Percentiles rank a stretch among this genome's conserved stretches.
Evolutionary conservation across 2,329 filamentous ascomycete species (phyloP).

Genomic region (Pestalotiopsis fici): DNA sequence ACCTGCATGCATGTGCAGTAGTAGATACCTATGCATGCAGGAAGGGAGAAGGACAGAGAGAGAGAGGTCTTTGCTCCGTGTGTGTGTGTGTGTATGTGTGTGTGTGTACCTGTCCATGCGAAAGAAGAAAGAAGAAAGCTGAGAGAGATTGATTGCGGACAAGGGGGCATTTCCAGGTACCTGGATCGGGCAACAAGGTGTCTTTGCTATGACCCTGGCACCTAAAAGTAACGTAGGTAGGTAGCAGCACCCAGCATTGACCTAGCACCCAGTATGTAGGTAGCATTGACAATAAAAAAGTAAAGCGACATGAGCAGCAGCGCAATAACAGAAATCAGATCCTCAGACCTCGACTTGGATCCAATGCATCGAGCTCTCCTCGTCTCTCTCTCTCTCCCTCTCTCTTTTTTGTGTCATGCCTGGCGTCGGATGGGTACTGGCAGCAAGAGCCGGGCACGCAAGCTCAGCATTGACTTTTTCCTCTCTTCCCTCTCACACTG

Average conservation of each 20-base stretch:
- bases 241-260: not conserved
- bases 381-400: too few relatives aligned
- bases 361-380: not conserved
- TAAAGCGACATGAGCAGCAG: not conserved
- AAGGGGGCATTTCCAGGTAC: constrained; percentile 3
- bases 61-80: too few relatives aligned
- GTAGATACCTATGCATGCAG: not conserved
- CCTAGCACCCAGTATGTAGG: too few relatives aligned
- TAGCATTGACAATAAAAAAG: not conserved
- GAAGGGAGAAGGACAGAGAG: not conserved
- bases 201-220: not conserved
- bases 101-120: not conserved
- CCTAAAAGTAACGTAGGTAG: not conserved
- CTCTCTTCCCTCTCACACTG: too few relatives aligned
- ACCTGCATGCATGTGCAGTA: not conserved
- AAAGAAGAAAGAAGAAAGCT: not conserved
- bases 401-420: too few relatives aligned
- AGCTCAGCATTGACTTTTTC: not conserved
- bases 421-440: not conserved
- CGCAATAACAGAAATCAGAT: not conserved
- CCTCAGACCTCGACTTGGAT: not conserved
- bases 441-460: not conserved
- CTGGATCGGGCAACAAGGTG: constrained; percentile 1
- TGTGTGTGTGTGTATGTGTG: too few relatives aligned
- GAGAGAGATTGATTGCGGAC: not conserved